These are phyloP conservation scores for Corylus americana DNA, from an alignment of 306 rosid species.

Conservation along the genomic window DNA sequence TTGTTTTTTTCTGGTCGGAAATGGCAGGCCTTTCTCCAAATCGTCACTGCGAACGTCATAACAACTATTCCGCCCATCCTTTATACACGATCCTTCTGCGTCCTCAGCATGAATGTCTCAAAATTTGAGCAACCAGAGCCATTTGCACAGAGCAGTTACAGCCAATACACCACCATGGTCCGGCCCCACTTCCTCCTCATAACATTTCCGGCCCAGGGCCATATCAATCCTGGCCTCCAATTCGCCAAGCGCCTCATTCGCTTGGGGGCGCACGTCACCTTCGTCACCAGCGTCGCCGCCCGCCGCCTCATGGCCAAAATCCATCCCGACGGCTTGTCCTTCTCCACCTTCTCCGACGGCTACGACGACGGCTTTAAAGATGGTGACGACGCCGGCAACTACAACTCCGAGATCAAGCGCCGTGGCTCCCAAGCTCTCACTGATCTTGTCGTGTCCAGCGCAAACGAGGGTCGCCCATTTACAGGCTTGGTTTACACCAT, in stretches of 20 bases:
- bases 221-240: constrained; percentile 50
- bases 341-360: constrained; percentile 35
- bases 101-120: too few species aligned
- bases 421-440: constrained; percentile 30
- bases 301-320: constrained; percentile 23
- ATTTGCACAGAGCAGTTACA: background rate
- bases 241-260: constrained; percentile 34
- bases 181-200: constrained; percentile 40
- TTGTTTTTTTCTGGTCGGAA: too few species aligned
- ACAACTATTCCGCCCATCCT: too few species aligned
- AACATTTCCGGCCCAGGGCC: constrained; percentile 48
- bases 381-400: background rate
- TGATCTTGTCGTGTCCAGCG: constrained; percentile 11
- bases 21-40: too few species aligned
- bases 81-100: too few species aligned
- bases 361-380: constrained; percentile 24
- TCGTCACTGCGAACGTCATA: too few species aligned
- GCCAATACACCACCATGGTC: too few species aligned
- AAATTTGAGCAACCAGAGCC: too few species aligned
- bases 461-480: constrained; percentile 27
- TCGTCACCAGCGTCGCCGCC: constrained; percentile 22
- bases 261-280: constrained; percentile 42
- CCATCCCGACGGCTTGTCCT: constrained; percentile 22
- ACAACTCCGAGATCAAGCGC: background rate
- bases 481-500: constrained; percentile 28